Evolutionary conservation across 2,329 filamentous ascomycete species (phyloP), one percentile per base, ranked within the genome.

Genomic region (Curvularia verruculosa): DNA sequence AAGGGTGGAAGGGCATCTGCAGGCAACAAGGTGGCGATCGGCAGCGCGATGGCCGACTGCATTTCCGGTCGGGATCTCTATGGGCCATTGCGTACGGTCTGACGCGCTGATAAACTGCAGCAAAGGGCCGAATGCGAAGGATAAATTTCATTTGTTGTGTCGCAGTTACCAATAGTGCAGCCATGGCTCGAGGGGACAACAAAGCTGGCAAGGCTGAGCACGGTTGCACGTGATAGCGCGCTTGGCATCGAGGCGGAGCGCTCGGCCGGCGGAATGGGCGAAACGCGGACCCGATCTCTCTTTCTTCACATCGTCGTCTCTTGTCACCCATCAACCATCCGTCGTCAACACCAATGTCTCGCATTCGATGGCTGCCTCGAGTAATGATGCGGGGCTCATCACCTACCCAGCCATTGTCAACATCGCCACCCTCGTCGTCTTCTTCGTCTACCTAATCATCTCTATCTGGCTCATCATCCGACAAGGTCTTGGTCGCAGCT

Each of bases 401-500:
- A 74, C 59, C 59, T 64, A 55, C 49, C 49, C 57, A 37, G 70
- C 63, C 52, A 63, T 69, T 49, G 69, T 75, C 61, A 75, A 75
- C 60, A 67, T 73, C 39, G 62, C 71, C 54, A 75, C 72, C 31
- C 69, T 75, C 45, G 50, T 71, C 56, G 48, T 74, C 47, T 74
- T 70, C 65, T 70, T 69, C 59, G 46, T 70, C 59, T 74, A 73
- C 51, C 59, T 73, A 31, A 55, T 59, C 56, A 47, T 72, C 43
- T 69, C 72, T 28, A 54, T 72, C 37, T 73, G 60, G 54, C 67
- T 74, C 19, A 63, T 68, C 41, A 28, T 63, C 23, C 70, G 72
- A 44, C 71, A 73, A 49, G 73, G 73, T 15, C 62, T 75, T 8
- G 72, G 72, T 37, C 71, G 69, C 53, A 74, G 68, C 46, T 67